Conservation (phyloP, 2,329 filamentous ascomycete genomes). For the Calonectria hongkongensis region DNA sequence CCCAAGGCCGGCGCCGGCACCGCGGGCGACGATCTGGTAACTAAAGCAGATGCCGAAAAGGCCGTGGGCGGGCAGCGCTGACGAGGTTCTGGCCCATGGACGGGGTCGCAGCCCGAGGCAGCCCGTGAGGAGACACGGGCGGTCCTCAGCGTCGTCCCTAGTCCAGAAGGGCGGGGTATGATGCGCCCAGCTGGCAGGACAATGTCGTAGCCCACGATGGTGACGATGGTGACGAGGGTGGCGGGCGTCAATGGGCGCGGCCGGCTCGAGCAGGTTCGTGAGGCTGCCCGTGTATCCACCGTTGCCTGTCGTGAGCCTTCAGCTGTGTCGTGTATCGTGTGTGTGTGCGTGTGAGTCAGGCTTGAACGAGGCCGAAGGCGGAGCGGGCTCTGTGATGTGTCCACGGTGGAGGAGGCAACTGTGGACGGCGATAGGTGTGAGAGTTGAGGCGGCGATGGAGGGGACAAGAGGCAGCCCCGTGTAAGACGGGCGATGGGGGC, state of each 20-base stretch:
- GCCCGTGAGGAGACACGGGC: conserved; percentile 87
- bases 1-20: conserved; percentile 61
- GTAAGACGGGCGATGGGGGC: conserved; percentile 21
- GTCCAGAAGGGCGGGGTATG: conserved; percentile 81
- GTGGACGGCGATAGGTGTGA: not conserved
- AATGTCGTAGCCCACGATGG: conserved; percentile 82
- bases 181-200: conserved; percentile 69
- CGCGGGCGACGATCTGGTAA: conserved; percentile 68
- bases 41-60: conserved; percentile 69
- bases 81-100: conserved; percentile 65
- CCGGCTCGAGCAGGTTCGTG: conserved; percentile 66
- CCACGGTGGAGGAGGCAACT: conserved; percentile 40
- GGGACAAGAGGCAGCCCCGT: not conserved
- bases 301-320: conserved; percentile 76
- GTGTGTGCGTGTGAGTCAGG: conserved; percentile 80
- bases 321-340: conserved; percentile 55
- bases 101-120: conserved; percentile 65
- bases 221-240: conserved; percentile 74
- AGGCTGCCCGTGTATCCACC: conserved; percentile 85
- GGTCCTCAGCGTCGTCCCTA: conserved; percentile 74
- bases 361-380: conserved; percentile 92
- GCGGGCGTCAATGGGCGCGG: conserved; percentile 67
- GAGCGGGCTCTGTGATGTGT: conserved; percentile 66
- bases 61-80: conserved; percentile 57
- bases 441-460: conserved; percentile 7